Base-by-base conservation (phyloP, 2,329 filamentous ascomycete genomes). In the Botrytis tulipae region DNA sequence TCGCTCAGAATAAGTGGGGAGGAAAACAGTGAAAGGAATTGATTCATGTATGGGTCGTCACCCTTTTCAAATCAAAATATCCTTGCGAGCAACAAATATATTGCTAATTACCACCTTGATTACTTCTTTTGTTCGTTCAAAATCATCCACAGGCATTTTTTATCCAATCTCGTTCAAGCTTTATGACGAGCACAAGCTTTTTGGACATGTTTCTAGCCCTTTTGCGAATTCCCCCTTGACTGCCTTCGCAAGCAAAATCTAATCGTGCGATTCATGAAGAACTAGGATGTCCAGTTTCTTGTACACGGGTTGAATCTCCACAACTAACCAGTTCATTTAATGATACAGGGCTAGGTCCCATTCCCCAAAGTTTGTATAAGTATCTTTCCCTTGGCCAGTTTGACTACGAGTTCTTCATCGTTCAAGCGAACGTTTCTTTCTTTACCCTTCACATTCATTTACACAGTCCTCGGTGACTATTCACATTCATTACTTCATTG, bases 381-480 rank as follows among this genome's bases (percentile, higher is more conserved):
- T 72, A 72, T 40, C 62, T 59, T 69, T 68, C 37, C 20, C 62
- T 54, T 67, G 54, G 29, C 48, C 22, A 12, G 37, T 22, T 60
- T 37, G 48, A 48, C 6, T 25, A 22, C 22, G 37, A 48, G 8
- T 29, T n/a, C 32, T 60, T 22, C 37, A 68, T 72, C 51, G 29
- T 69, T 72, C 71, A 69, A 60, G n/a, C 51, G 44, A 46, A 69
- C 65, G 16, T 40, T 67, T 72, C 51, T 60, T 72, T 72, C 62
- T 48, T 60, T 67, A 51, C 71, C 51, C 51, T 69, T 67, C 62
- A 72, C 71, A 72, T 60, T 72, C 71, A 72, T 72, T 68, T 72
- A 44, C 37, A 44, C 40, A 72, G 71, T 72, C 62, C 71, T 60
- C 25, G 62, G 63, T 60, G 70, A 72, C 70, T 72, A 29, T 20